Evolutionary conservation across 139 green algal species (phyloP).

Genomic region (Pseudopediastrum boryanum): DNA sequence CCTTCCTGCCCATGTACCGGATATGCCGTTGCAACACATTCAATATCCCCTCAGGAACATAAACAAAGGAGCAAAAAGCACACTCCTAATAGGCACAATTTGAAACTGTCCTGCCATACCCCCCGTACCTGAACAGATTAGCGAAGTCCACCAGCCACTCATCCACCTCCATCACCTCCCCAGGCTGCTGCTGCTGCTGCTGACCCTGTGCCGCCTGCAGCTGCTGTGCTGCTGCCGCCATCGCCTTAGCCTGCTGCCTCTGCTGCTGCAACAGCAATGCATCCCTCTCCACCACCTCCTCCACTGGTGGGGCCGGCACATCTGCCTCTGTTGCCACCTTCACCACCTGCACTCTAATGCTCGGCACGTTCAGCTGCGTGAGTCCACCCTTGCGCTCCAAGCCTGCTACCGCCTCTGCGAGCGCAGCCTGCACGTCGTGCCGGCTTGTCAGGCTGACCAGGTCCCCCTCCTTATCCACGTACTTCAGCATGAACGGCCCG

Average conservation of each 20-base stretch:
- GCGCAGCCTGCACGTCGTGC: slow-evolving; percentile 43
- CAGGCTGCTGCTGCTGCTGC: slow-evolving; percentile 27
- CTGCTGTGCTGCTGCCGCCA: slow-evolving; percentile 5
- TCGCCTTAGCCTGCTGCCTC: slow-evolving; percentile 16
- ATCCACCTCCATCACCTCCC: slow-evolving; percentile 72
- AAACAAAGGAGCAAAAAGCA: too few relatives aligned
- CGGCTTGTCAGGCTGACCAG: slow-evolving; percentile 76
- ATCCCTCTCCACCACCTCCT: slow-evolving; percentile 58
- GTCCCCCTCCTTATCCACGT: slow-evolving; percentile 75
- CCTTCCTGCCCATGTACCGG: too few relatives aligned
- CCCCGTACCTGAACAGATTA: slow-evolving; percentile 81
- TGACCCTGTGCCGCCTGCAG: not conserved
- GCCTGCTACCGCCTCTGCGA: slow-evolving; percentile 15
- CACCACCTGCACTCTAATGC: not conserved
- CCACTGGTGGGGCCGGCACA: slow-evolving; percentile 62
- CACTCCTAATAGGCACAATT: too few relatives aligned
- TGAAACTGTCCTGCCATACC: too few relatives aligned
- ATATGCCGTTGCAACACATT: too few relatives aligned
- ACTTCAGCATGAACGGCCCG: slow-evolving; percentile 62
- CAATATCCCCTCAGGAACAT: too few relatives aligned
- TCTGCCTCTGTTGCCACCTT: slow-evolving; percentile 50
- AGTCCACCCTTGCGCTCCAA: not conserved
- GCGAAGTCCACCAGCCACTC: slow-evolving; percentile 94
- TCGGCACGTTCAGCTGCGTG: not conserved
- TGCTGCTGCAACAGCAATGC: slow-evolving; percentile 37